Percentiles rank a stretch among this genome's conserved stretches.
Conservation (phyloP, 2,329 filamentous ascomycete genomes). For the Fusarium avenaceum region DNA sequence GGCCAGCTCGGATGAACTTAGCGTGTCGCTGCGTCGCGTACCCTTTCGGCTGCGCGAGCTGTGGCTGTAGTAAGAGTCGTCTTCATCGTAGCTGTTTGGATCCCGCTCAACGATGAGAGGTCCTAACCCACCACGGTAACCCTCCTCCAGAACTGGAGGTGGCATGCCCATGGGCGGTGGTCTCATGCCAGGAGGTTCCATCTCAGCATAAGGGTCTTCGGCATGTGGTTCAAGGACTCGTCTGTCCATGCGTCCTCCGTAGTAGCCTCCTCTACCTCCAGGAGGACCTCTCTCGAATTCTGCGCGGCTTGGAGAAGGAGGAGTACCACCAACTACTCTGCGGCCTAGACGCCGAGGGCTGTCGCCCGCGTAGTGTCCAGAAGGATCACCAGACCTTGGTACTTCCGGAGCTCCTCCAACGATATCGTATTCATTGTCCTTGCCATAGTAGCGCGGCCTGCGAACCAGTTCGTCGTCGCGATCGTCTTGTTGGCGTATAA, state of each 20-base stretch:
- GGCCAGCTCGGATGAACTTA: slow-evolving; percentile 61
- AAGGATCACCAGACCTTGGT: slow-evolving; percentile 64
- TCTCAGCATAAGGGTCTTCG: slow-evolving; percentile 55
- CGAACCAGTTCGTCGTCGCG: slow-evolving; percentile 58
- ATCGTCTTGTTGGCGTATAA: slow-evolving; percentile 61
- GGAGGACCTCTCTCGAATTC: slow-evolving; percentile 45
- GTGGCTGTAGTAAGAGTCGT: slow-evolving; percentile 49
- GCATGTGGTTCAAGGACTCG: slow-evolving; percentile 66
- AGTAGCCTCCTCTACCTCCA: slow-evolving; percentile 57
- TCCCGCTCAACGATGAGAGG: slow-evolving; percentile 46
- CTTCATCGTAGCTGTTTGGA: slow-evolving; percentile 52
- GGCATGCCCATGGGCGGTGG: slow-evolving; percentile 55
- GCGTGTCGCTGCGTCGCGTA: slow-evolving; percentile 46
- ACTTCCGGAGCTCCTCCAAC: slow-evolving; percentile 54
- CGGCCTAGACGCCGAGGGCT: slow-evolving; percentile 61
- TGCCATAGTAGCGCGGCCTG: slow-evolving; percentile 50
- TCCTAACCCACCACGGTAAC: slow-evolving; percentile 35
- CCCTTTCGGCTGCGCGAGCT: slow-evolving; percentile 50
- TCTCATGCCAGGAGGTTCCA: slow-evolving; percentile 43
- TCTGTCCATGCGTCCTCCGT: slow-evolving; percentile 62
- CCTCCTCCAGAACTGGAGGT: slow-evolving; percentile 41
- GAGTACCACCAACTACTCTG: slow-evolving; percentile 44
- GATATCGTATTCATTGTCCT: slow-evolving; percentile 58
- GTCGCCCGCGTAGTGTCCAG: slow-evolving; percentile 70
- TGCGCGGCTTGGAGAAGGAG: slow-evolving; percentile 43